Evolutionary conservation across 768 basidiomycete genomes (phyloP).

Genomic region (Kwoniella shandongensis): DNA sequence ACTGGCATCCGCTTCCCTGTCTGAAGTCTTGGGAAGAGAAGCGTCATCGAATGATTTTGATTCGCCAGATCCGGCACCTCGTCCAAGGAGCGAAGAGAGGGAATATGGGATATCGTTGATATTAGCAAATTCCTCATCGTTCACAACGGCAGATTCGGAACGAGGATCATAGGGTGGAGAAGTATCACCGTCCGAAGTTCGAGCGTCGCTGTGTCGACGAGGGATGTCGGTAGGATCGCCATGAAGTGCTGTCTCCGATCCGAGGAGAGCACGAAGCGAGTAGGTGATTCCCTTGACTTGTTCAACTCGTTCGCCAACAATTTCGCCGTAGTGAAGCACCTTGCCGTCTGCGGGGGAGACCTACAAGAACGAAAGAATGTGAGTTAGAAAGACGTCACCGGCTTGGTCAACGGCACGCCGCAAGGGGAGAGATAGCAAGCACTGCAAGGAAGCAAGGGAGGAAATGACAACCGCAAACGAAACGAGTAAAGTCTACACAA

Average conservation of each 20-base stretch:
- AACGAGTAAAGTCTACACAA: too few species aligned
- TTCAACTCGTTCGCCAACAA: conserved; percentile 76
- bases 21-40: conserved; percentile 39
- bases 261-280: conserved; percentile 83
- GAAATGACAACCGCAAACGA: too few species aligned
- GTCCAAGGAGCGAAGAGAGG: conserved; percentile 81
- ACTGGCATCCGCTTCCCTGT: conserved; percentile 59
- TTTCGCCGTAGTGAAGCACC: conserved; percentile 85
- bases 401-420: too few species aligned
- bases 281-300: conserved; percentile 98
- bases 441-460: too few species aligned
- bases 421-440: too few species aligned
- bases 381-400: too few species aligned
- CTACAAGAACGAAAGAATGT: conserved; percentile 52
- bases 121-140: conserved; percentile 87
- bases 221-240: conserved; percentile 29
- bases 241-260: conserved; percentile 54
- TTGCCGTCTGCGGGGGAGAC: conserved; percentile 94
- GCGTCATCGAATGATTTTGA: conserved; percentile 32
- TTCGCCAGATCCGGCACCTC: conserved; percentile 8
- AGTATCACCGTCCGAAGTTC: background rate
- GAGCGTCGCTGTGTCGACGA: background rate
- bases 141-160: conserved; percentile 56
- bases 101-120: conserved; percentile 97
- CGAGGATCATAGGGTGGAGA: background rate